Conservation (phyloP, 306 rosid genomes). For the Luffa acutangula region DNA sequence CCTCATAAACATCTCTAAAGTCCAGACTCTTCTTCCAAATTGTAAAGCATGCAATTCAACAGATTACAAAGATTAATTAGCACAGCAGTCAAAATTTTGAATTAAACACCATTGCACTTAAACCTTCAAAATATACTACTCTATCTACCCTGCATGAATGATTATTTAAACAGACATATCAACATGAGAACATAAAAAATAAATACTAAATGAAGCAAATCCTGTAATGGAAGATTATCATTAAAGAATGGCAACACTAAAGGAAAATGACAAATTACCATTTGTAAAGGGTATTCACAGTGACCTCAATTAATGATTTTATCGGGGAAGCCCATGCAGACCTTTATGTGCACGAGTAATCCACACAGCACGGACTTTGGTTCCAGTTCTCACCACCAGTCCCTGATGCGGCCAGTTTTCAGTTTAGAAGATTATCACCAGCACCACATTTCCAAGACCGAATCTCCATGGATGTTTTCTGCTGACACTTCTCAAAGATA, state of each 20-base stretch:
- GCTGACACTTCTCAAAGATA: conserved; percentile 10
- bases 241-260: not conserved
- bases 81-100: not conserved
- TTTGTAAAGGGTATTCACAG: not conserved
- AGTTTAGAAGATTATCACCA: not conserved
- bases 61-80: not conserved
- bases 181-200: not conserved
- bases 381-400: not conserved
- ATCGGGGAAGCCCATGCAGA: not conserved
- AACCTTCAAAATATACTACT: not conserved
- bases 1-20: not conserved
- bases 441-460: not conserved
- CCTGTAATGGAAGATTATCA: not conserved
- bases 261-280: not conserved
- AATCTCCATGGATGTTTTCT: conserved; percentile 16
- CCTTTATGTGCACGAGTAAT: not conserved
- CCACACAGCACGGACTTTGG: not conserved
- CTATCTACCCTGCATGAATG: not conserved
- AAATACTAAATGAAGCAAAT: not conserved
- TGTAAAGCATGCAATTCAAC: not conserved
- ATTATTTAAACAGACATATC: not conserved
- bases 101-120: not conserved
- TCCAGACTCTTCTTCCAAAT: not conserved
- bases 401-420: not conserved
- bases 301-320: not conserved